phyloP scores from a whole-genome alignment of 192 early-diverging fungal genomes.

The Coemansia umbellata region DNA sequence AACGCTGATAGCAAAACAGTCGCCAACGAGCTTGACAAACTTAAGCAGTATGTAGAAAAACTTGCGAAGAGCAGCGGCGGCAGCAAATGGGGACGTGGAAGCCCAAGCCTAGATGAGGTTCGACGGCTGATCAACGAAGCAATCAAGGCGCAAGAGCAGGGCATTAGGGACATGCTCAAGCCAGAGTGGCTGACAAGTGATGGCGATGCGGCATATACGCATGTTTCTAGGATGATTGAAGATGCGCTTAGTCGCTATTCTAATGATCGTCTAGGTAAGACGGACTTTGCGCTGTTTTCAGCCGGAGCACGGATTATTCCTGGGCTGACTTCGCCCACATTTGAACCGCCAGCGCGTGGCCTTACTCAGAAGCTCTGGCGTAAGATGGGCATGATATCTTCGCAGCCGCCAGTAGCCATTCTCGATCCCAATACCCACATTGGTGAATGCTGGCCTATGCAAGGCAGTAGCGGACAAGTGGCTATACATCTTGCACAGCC shows the following conservation, averaged over 20 bases:
- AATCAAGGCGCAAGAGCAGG: constrained; percentile 30
- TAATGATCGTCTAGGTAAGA: constrained; percentile 54
- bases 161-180: constrained; percentile 34
- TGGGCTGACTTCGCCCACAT: constrained; percentile 58
- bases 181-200: constrained; percentile 35
- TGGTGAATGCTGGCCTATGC: constrained; percentile 77
- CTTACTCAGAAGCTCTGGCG: constrained; percentile 17
- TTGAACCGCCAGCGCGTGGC: constrained; percentile 35
- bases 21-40: constrained; percentile 23
- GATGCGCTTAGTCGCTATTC: constrained; percentile 58
- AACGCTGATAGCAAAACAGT: constrained; percentile 12
- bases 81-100: constrained; percentile 12
- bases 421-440: constrained; percentile 52
- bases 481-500: constrained; percentile 57
- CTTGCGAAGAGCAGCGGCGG: constrained; percentile 22
- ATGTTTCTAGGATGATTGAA: constrained; percentile 55
- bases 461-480: constrained; percentile 57
- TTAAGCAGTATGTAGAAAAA: constrained; percentile 32
- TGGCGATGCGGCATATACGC: constrained; percentile 38
- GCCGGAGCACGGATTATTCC: constrained; percentile 64
- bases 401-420: constrained; percentile 36
- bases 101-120: constrained; percentile 23
- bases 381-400: constrained; percentile 30
- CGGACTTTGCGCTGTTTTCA: constrained; percentile 67
- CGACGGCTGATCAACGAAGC: constrained; percentile 36